Evolutionary conservation across 169 alveolate genomes (phyloP), one percentile per base, ranked within the genome.

Genomic region (Plasmodium gaboni): DNA sequence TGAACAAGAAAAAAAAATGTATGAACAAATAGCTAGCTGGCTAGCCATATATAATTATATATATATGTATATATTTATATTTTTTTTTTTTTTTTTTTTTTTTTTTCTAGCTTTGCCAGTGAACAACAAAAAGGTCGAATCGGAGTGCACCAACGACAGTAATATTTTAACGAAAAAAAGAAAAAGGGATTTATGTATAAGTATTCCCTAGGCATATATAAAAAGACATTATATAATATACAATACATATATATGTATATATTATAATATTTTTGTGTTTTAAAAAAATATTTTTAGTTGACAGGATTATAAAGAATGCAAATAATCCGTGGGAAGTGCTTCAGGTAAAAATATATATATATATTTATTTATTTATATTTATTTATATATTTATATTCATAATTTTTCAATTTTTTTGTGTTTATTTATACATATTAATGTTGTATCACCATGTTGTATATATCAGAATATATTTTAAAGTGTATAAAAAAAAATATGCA

Each of bases 281-380:
- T 26, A 26, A 26, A 26, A 26, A 26, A 26, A 26, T 26, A 26
- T n/a, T 4, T 74, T 74, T 53, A 74, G 88, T 74, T 53, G 88
- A 74, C 32, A 59, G 88, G 13, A 74, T 74, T 74, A 74, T 74
- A 74, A 74, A 38, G 24, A 74, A 61, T 51, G 88, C 88, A 51
- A 74, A 61, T 42, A 51, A 74, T 28, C 88, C 88, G 2, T 74
- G 88, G 88, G 57, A 74, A 74, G 88, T 74, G 13, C 68, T 74
- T 17, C 88, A 74, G 60, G 88, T 74, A 74, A 26, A 26, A 1
- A 26, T 26, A 26, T 2, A 26, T 67, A n/a, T 12, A 42, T 3
- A 67, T 74, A 24, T 59, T 57, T 32, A 28, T 53, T 17, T 57
- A 19, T 71, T 50, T n/a, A 8, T 44, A 17, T 22, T 8, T 65